A percentile compares a stretch with the other conserved stretches of the same genome.
Conservation (phyloP, 352 stramenopile species). For the Pythium insidiosum region DNA sequence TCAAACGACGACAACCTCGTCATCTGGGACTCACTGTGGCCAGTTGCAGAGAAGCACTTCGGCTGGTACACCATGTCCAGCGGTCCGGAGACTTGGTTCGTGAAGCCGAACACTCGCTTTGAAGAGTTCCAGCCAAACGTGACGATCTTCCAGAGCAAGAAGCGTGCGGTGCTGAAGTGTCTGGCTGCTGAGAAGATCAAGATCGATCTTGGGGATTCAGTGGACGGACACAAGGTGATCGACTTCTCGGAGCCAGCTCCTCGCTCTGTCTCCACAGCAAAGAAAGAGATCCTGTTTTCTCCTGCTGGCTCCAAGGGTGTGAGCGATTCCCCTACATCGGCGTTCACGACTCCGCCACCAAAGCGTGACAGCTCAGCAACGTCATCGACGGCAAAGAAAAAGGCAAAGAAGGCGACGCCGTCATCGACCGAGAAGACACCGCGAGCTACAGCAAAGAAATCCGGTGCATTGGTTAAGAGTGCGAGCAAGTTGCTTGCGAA, state of each 20-base stretch:
- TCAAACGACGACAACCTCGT: slow-evolving; percentile 10
- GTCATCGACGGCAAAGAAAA: slow-evolving; percentile 4
- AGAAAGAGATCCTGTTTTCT: slow-evolving; percentile 8
- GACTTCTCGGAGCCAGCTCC: slow-evolving; percentile 25
- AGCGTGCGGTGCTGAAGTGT: slow-evolving; percentile 59
- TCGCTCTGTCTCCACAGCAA: slow-evolving; percentile 4
- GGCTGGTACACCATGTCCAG: slow-evolving; percentile 70
- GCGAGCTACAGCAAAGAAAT: slow-evolving; percentile 20
- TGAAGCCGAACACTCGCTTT: slow-evolving; percentile 65
- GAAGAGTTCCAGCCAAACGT: slow-evolving; percentile 64
- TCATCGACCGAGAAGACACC: slow-evolving; percentile 15
- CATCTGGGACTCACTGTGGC: slow-evolving; percentile 67
- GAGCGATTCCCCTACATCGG: slow-evolving; percentile 4
- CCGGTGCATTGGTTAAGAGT: slow-evolving; percentile 6
- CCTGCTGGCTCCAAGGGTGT: not conserved
- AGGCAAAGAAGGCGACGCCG: not conserved
- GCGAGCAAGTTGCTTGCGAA: slow-evolving; percentile 9
- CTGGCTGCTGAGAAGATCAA: slow-evolving; percentile 35
- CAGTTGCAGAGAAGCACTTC: slow-evolving; percentile 46
- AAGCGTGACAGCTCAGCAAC: slow-evolving; percentile 2
- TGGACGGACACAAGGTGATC: slow-evolving; percentile 48
- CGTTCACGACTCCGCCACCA: slow-evolving; percentile 13
- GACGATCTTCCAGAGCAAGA: slow-evolving; percentile 78
- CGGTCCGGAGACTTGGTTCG: slow-evolving; percentile 62
- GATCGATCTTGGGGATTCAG: slow-evolving; percentile 62